Evolutionary conservation across 1,139 yeast species (phyloP), one percentile per base, ranked within the genome.

Genomic region (Blastobotrys buckinghamii): DNA sequence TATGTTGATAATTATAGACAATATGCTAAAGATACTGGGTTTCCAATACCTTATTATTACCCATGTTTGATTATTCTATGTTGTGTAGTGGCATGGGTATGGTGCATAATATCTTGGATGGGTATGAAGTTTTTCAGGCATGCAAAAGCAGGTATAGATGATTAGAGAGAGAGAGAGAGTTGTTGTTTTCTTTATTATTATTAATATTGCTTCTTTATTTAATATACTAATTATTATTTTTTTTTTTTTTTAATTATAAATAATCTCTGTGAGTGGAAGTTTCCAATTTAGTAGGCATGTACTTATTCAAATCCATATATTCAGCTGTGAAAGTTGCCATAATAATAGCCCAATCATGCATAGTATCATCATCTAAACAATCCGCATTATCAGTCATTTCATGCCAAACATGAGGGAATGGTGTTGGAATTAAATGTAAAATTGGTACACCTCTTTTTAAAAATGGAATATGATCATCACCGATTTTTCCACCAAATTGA

Each of bases 81-180:
- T 9, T 55, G 62, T 50, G 79, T 82, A 26, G 76, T 82, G 7
- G 63, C 77, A 1, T 84, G 94, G 92, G 76, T 85, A 64, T 84
- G 94, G 92, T 78, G 88, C 39, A 66, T 82, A 7, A 69, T 77
- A 2, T 80, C 89, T 6, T 84, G 94, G 94, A 72, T 81, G 53
- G 89, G 92, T 30, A 75, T 84, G 75, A 84, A 84, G 63, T 70
- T 84, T 50, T 84, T 84, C 64, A 68, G 88, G 43, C 92, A 84
- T 61, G 82, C 90, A 30, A 82, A 81, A 58, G 88, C 88, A 13
- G 71, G 67, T 10, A 45, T 45, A 30, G 45, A 45, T 24, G 44
- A 45, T 29, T 43, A 37, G 34, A 36, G 6, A 36, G 19, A n/a
- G 19, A n/a, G 19, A n/a, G 22, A n/a, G 10, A 36, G 9, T n/a